Percentiles rank a stretch among this genome's conserved stretches.
Evolutionary conservation across 2,329 filamentous ascomycete species (phyloP).

Genomic region (Cladophialophora chaetospira): DNA sequence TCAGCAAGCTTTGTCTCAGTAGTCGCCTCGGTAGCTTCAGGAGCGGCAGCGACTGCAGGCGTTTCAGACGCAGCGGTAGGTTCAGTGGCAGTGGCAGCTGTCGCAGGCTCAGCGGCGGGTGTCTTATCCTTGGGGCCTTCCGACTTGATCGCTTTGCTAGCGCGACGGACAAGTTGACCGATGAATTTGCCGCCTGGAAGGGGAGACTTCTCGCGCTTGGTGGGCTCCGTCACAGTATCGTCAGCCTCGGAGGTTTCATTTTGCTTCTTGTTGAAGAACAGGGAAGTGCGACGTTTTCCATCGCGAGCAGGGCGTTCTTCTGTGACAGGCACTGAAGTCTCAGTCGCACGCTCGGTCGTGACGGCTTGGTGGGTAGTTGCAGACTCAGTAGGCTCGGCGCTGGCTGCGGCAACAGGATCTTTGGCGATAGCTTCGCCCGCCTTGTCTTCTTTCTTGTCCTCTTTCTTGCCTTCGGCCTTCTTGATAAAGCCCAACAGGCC

Average conservation of each 20-base stretch:
- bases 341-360: constrained; percentile 26
- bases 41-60: constrained; percentile 38
- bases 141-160: constrained; percentile 51
- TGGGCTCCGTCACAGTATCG: constrained; percentile 48
- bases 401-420: constrained; percentile 30
- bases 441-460: constrained; percentile 33
- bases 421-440: constrained; percentile 28
- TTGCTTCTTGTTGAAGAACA: constrained; percentile 59
- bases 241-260: constrained; percentile 47
- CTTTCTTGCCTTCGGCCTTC: constrained; percentile 37
- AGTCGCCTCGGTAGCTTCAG: constrained; percentile 24
- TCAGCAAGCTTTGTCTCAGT: constrained; percentile 19
- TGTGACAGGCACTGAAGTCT: constrained; percentile 35
- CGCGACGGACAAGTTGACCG: constrained; percentile 52
- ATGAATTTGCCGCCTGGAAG: constrained; percentile 40
- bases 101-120: constrained; percentile 35
- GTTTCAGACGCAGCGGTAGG: constrained; percentile 18
- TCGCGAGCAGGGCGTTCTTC: constrained; percentile 45
- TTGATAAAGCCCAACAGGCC: constrained; percentile 38
- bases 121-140: constrained; percentile 38
- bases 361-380: constrained; percentile 10
- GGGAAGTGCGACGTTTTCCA: constrained; percentile 55
- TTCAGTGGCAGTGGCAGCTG: constrained; percentile 13
- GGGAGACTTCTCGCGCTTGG: constrained; percentile 44
- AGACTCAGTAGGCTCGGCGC: constrained; percentile 22